Base-by-base conservation (phyloP, 2,329 filamentous ascomycete species). In the Iodosphaeria phyllophila region DNA sequence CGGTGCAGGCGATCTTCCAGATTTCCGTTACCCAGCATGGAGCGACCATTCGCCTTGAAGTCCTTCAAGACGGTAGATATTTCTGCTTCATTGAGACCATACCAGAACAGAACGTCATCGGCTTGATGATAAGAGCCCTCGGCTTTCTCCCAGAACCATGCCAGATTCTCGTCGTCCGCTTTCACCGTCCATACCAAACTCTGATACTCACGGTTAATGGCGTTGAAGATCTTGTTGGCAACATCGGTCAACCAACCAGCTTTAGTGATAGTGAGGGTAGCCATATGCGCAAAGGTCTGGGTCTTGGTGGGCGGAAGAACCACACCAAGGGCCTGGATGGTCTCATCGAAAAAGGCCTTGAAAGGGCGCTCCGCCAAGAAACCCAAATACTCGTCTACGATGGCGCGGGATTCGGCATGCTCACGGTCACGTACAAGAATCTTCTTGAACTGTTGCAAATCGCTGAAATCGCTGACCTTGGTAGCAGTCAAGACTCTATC, bases 141-240 rank as follows among this genome's bases (percentile, higher is more conserved):
- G 7, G 86, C 77, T 62, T 92, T 92, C 52, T 92, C 84, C 38
- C 92, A 91, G 60, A 95, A 93, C 89, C 86, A 95, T 8, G 82
- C 84, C 40, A 95, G 60, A 48, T 95, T 93, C 63, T 95, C 86
- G 40, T 95, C 84, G 37, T 91, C 77, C 43, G 84, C 76, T 56
- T 79, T 86, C 31, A 93, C 86, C n/a, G 83, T 92, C 86, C 84
- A 98, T 34, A 82, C 77, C 35, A 95, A 63, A 54, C 76, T 82
- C 28, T 83, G 73, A 49, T 84, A 77, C 44, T 93, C 86, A 52
- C 92, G 91, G 62, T 86, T 91, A 48, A 95, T 78, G 33, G 78
- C 76, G 34, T 76, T 70, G 49, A 95, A 92, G 29, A 95, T 78
- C 43, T 95, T 93, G 49, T 95, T 89, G 16, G 84, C 79, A 17